Evolutionary conservation across 1,284 basidiomycete species (phyloP), one percentile per base, ranked within the genome.

Genomic region (Pascua sp.): DNA sequence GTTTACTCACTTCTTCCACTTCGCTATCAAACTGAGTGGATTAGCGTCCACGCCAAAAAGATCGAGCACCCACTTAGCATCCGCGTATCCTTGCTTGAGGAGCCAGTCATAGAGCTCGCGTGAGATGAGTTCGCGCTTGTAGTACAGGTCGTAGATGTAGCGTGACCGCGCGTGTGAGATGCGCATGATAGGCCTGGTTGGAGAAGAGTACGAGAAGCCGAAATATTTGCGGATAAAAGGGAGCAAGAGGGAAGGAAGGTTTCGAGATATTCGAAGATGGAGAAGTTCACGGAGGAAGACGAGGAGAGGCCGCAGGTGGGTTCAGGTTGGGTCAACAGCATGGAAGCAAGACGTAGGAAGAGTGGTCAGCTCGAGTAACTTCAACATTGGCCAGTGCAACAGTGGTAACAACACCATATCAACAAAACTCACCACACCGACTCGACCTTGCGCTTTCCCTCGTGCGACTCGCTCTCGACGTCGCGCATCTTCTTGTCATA

Each of bases 111-210:
- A 99, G 50, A 99, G 80, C 75, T 96, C 90, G 69, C 84, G 86
- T 65, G 86, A 89, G 71, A 99, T 92, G 13, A 93, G 91, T 77
- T 98, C 94, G 42, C 95, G 87, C 78, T 97, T 97, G 82, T 98
- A 98, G 80, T 96, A 98, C 57, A 98, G 83, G 77, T 98, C 96
- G 76, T 98, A 98, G 63, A 99, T 92, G 79, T 98, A 98, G 62
- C 93, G 83, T 51, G 91, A 94, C 49, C 95, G 86, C 11, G 92
- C 90, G 77, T 98, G 95, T 12, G 90, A 89, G 75, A 98, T 92
- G 47, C 92, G 87, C 91, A 98, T 97, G 66, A 98, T 97, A 47
- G 95, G 93, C 76, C 76, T 77, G 61, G 40, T 18, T 49, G 42
- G 17, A 38, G 50, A 38, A 32, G n/a, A n/a, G n/a, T n/a, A n/a